Evolutionary conservation across 2,329 filamentous ascomycete genomes (phyloP), one percentile per base, ranked within the genome.

Genomic region (Epichloe hybrida): DNA sequence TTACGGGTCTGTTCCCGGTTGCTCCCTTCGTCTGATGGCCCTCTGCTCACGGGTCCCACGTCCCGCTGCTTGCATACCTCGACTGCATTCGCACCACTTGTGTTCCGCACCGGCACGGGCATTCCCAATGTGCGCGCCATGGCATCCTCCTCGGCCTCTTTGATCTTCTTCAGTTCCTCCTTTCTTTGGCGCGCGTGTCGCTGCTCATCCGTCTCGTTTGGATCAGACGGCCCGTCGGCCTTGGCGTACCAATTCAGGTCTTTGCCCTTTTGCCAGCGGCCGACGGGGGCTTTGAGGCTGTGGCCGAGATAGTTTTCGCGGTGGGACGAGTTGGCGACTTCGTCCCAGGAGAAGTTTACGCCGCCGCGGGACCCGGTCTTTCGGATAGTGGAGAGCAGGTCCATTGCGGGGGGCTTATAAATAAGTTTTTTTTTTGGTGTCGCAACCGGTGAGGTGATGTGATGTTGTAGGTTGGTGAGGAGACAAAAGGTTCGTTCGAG

Each of bases 261-360:
- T 53, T 81, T 82, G 7, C 84, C 83, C 63, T 91, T 83, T 61
- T 93, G 87, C 90, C 90, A 96, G 57, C 90, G 84, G 7, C 90
- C 90, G 3, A 95, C 89, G 0, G 90, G 88, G 0, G 90, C 90
- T 74, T 91, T 95, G 52, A 96, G 70, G 53, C 86, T 93, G 71
- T 96, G 90, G 49, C 90, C 90, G 7, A 96, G 84, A 66, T 81
- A 84, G 61, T 83, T 95, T 68, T 98, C 90, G 66, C 93, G 89
- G 62, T 95, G 90, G 21, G 78, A 72, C 47, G 89, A 94, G 57
- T 75, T 81, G 65, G 91, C 84, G 63, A 98, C 91, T 59, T 96
- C 89, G 57, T 91, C 86, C 93, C 93, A 97, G 70, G 84, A 90
- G 73, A 98, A 98, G 67, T 96, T 89, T 68, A 86, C 86, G 64